Base-by-base conservation (phyloP, 2,329 filamentous ascomycete species). In the Pseudonectria foliicola region DNA sequence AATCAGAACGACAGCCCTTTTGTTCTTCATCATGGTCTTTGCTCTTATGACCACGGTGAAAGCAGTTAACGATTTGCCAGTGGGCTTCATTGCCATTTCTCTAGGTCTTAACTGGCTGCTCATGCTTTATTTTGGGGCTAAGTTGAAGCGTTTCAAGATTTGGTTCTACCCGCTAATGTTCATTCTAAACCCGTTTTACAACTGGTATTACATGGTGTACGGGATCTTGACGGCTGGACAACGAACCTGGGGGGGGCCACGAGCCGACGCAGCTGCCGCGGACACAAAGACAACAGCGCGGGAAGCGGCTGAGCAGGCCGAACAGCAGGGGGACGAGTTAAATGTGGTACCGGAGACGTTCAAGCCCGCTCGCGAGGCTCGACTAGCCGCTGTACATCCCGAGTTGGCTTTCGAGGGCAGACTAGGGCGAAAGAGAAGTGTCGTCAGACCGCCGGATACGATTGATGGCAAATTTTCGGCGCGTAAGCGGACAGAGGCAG, bases 191-290 rank as follows among this genome's bases (percentile, higher is more conserved):
- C 90, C 92, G 1, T 93, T 96, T 56, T 89, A 95, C 71, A 96
- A 96, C 62, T 96, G 90, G 90, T 76, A 87, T 39, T 96, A 96
- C 66, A 95, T 95, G 84, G 83, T 95, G 3, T 95, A 95, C 59
- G 89, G 88, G 29, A 93, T 95, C 49, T 92, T 94, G 61, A 95
- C 90, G 1, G 88, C 89, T 21, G 88, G 89, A 13, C 87, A 95
- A 58, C 75, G 90, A 45, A 96, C 90, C 2, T 98, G 92, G 90
- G 90, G 90, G 46, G 90, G 90, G 0, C 92, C 90, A 10, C 77
- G 90, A 52, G 88, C 87, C 2, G 90, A 96, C 60, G 89, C 89
- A 1, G 86, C 84, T 21, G 72, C 80, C 27, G 89, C 89, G 3
- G 83, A 93, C 56, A 67, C 72, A 10, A 67, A 77, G 39, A 92